phyloP scores from a whole-genome alignment of 495 filamentous ascomycete genomes.

The Apiosordaria backusii region DNA sequence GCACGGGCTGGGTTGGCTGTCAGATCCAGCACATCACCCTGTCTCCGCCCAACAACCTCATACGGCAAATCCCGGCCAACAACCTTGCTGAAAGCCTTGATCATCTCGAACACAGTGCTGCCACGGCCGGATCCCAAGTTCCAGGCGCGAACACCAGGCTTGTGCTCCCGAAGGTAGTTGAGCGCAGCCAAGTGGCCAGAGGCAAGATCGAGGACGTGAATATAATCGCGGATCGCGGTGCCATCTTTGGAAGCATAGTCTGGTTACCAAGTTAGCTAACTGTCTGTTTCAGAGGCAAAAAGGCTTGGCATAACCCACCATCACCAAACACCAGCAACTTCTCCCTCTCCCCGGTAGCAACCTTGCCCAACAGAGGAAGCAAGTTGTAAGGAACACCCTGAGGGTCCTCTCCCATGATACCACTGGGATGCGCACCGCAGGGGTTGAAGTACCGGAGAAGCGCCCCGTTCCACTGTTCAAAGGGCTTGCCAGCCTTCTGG shows the following conservation, averaged over 20 bases:
- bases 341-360: slow-evolving; percentile 90
- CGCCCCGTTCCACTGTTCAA: slow-evolving; percentile 86
- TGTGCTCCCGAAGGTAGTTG: slow-evolving; percentile 82
- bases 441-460: slow-evolving; percentile 98
- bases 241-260: slow-evolving; percentile 89
- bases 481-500: slow-evolving; percentile 72
- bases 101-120: slow-evolving; percentile 95
- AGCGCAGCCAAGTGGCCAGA: slow-evolving; percentile 87
- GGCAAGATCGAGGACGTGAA: slow-evolving; percentile 87
- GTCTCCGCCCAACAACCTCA: slow-evolving; percentile 75
- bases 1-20: slow-evolving; percentile 87
- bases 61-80: slow-evolving; percentile 84
- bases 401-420: slow-evolving; percentile 98
- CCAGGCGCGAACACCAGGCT: slow-evolving; percentile 93
- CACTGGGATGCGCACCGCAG: slow-evolving; percentile 87
- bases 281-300: background rate
- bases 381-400: slow-evolving; percentile 95
- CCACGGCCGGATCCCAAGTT: slow-evolving; percentile 95
- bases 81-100: slow-evolving; percentile 84
- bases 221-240: slow-evolving; percentile 67
- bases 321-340: slow-evolving; percentile 93
- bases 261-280: slow-evolving; percentile 32
- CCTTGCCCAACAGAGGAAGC: slow-evolving; percentile 88
- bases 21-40: slow-evolving; percentile 89
- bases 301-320: slow-evolving; percentile 52